Evolutionary conservation across 2,329 filamentous ascomycete species (phyloP), one percentile per base, ranked within the genome.

Genomic region (Mycosphaerella arachidis): DNA sequence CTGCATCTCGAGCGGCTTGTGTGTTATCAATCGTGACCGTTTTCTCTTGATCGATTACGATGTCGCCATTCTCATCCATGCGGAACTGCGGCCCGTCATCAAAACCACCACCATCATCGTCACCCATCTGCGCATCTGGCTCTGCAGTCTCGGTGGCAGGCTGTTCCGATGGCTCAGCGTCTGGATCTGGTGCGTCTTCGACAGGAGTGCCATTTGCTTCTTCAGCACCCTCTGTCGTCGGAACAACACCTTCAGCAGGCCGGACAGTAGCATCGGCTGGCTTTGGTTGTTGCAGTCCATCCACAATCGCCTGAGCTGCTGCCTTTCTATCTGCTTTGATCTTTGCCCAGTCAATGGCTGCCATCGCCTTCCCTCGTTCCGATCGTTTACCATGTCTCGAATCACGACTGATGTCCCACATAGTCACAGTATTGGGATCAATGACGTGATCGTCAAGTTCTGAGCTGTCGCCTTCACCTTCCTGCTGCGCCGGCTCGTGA

Each of bases 341-440:
- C 62, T 82, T 77, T 48, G 79, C 76, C 75, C 81, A 79, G 64
- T 90, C 83, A 48, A 90, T 85, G 65, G 86, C 81, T 46, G 86
- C 84, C 67, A 94, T 86, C 68, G 89, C 86, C 67, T 86, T 85
- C 66, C 91, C 89, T 3, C 87, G 83, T 68, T 86, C 87, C 58
- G 91, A 92, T 61, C 88, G 86, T 72, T 89, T 90, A 59, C 90
- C 90, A 55, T 71, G 63, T 10, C 61, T 57, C 16, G 62, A 64
- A 68, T 91, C 88, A 62, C 82, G 84, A 53, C 85, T 89, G 3
- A 94, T 75, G 59, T 91, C 88, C 48, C 81, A 83, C 86, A 94
- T 91, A 56, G 85, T 90, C 29, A 89, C 81, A 3, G 81, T 82
- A 27, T 82, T 82, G 24, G 84, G 79, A 69, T 92, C 87, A 57